These are phyloP conservation scores for Cucurbita moschata DNA, from an alignment of 306 rosid species.

Conservation along the genomic window DNA sequence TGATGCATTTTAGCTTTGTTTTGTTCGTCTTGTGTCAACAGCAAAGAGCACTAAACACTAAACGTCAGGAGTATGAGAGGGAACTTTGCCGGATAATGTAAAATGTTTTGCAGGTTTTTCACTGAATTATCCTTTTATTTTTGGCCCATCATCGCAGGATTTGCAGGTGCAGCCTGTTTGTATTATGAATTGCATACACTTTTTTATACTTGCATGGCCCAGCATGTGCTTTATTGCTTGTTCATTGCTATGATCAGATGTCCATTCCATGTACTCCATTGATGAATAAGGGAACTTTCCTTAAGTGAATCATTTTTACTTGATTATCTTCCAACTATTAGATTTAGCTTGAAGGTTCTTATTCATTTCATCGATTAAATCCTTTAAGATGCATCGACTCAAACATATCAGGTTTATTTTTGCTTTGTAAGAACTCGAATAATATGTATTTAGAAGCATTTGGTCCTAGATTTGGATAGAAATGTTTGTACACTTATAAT, in stretches of 20 bases:
- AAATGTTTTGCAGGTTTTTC: not conserved
- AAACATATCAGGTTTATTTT: too few relatives aligned
- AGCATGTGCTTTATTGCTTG: not conserved
- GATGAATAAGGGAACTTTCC: not conserved
- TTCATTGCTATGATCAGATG: not conserved
- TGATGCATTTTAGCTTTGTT: conserved; percentile 7
- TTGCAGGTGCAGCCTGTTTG: not conserved
- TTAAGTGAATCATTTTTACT: not conserved
- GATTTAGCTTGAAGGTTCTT: not conserved
- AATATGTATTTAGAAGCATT: not conserved
- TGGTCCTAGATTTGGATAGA: not conserved
- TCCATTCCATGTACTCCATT: not conserved
- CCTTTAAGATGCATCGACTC: not conserved
- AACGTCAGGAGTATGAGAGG: not conserved
- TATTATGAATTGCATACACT: not conserved
- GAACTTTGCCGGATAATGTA: not conserved
- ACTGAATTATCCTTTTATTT: not conserved
- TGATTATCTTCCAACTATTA: not conserved
- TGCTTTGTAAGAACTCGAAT: not conserved
- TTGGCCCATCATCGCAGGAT: not conserved
- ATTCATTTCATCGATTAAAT: not conserved
- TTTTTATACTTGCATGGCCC: not conserved
- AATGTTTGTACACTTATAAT: not conserved
- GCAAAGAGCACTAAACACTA: conserved; percentile 1
- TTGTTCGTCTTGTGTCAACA: conserved; percentile 11